Base-by-base conservation (phyloP, 1,284 basidiomycete genomes). In the Wallemia ichthyophaga region DNA sequence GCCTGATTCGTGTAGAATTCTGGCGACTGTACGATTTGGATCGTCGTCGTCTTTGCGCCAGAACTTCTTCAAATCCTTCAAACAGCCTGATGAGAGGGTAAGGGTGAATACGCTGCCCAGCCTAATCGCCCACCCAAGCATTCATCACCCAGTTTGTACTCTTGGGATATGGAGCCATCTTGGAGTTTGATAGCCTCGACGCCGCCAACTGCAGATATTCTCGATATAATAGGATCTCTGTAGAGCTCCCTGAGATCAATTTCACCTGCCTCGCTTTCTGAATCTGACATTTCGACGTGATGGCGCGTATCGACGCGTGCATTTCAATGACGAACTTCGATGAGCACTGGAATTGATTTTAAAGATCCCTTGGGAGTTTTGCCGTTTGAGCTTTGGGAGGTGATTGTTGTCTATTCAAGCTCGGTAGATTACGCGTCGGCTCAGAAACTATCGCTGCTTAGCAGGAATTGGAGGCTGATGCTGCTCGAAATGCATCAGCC, bases 21-120 rank as follows among this genome's bases (percentile, higher is more conserved):
- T 79, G 2, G 89, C 87, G 3, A 94, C 83, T 0, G 87, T 92
- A 25, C 89, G 78, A 68, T 91, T 87, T 67, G 94, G 89, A 68
- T 95, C 89, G 0, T 80, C 81, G 66, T 94, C 89, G 68, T 95
- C 91, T 68, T 86, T 84, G 57, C 89, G 73, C 89, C 89, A 95
- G 57, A 88, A 76, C 65, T 82, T 85, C 73, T 95, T 95, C 63
- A 95, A 73, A 67, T 95, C 91, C 65, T 86, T 86, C 63, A 95
- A 70, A 67, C 89, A 94, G 1, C 82, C 83, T 63, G 25, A 21
- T 2, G 1, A 23, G 5, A 25, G 0, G 15, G 11, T 15, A 25
- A 3, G 13, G 56, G 11, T 5, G 24, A 7, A 11, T 27, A 27
- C 23, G 7, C 23, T 25, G 26, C 19, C n/a, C n/a, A n/a, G 31